Conservation (phyloP, 2,329 filamentous ascomycete genomes). For the Moelleriella libera region DNA sequence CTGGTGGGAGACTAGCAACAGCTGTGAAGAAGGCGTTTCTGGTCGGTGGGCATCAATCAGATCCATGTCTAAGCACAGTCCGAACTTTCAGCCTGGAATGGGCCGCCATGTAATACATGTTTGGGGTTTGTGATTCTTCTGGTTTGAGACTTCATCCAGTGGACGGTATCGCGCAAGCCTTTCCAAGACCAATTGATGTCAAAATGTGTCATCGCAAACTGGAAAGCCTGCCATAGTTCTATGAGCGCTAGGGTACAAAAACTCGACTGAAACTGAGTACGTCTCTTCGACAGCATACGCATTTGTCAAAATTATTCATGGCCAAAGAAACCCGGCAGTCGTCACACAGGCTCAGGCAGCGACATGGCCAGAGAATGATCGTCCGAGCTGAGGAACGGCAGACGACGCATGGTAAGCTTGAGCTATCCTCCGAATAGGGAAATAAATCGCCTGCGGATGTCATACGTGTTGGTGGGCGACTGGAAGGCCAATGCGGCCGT, state of each 20-base stretch:
- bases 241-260: slow-evolving; percentile 51
- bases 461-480: neutral
- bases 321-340: slow-evolving; percentile 87
- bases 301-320: slow-evolving; percentile 95
- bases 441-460: neutral
- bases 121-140: no score
- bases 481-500: slow-evolving; percentile 16
- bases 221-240: no score
- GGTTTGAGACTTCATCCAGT: no score
- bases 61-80: slow-evolving; percentile 24
- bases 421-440: slow-evolving; percentile 48
- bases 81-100: slow-evolving; percentile 81
- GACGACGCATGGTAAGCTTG: slow-evolving; percentile 78
- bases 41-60: slow-evolving; percentile 52
- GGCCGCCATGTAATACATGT: slow-evolving; percentile 63
- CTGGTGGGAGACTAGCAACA: slow-evolving; percentile 76
- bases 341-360: slow-evolving; percentile 86
- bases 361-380: slow-evolving; percentile 91
- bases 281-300: slow-evolving; percentile 82
- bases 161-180: no score
- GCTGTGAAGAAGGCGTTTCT: slow-evolving; percentile 94
- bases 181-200: no score
- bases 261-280: slow-evolving; percentile 83
- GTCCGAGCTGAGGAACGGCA: slow-evolving; percentile 79
- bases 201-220: no score